Evolutionary conservation across 371 early-diverging fungal genomes (phyloP), one percentile per base, ranked within the genome.

Genomic region (Lichtheimia corymbifera): DNA sequence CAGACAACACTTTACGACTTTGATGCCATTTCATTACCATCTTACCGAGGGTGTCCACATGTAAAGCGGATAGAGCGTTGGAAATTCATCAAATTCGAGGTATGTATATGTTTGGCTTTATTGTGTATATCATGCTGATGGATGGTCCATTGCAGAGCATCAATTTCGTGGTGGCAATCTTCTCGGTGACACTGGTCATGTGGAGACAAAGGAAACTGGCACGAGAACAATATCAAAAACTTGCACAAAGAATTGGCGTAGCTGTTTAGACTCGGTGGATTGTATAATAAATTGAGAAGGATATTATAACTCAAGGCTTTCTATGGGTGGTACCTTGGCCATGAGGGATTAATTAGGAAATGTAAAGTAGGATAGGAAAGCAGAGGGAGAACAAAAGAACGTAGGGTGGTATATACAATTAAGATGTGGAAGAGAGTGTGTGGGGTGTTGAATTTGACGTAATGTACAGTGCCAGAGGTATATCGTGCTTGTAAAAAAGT

Each of bases 201-300:
- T 80, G 80, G 80, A 59, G 80, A 63, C 80, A 77, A 49, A 62
- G 75, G 18, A 74, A 73, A 35, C 59, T 80, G 7, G 67, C 73
- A 12, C 51, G 69, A 18, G 77, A 80, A 43, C 75, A 80, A 55
- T 73, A 80, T 28, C 71, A 70, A 40, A 68, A 63, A 43, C 53
- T 80, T 53, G 77, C 76, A 2, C 73, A 73, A 40, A 58, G 80
- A 18, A 80, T 80, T 53, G 80, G 80, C 1, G 68, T 71, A n/a
- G 58, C 65, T n/a, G 64, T 69, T 20, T 60, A 52, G 35, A 35
- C 9, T 28, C 35, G 35, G 6, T 35, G 4, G 6, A 2, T 9
- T 35, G 6, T 11, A 35, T 35, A 35, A 35, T 35, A 35, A 35
- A 35, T 6, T 5, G 35, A 11, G 35, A 35, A 35, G 35, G 35